Evolutionary conservation across 2,329 filamentous ascomycete species (phyloP).

Genomic region (Ceratocystis variospora): DNA sequence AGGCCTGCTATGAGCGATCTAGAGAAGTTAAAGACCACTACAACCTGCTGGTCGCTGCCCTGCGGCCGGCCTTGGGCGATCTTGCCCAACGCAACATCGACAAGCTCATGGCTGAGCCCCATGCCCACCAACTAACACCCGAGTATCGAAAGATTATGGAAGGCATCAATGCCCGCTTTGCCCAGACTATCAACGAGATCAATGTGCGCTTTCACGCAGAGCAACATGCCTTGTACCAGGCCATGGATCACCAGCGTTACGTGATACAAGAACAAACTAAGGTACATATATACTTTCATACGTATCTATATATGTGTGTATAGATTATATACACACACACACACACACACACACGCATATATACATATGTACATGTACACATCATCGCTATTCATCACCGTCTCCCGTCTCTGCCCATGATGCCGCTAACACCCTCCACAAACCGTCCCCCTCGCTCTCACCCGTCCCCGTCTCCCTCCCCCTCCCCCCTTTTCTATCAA

Average conservation of each 20-base stretch:
- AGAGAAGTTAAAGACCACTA: slow-evolving; percentile 53
- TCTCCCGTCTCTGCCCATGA: too few relatives aligned
- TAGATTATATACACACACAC: neutral
- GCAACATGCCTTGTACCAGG: slow-evolving; percentile 11
- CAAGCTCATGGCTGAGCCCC: slow-evolving; percentile 40
- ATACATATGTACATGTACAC: too few relatives aligned
- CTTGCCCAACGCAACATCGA: slow-evolving; percentile 48
- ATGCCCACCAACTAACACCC: slow-evolving; percentile 38
- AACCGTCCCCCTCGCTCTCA: too few relatives aligned
- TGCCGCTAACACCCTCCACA: too few relatives aligned
- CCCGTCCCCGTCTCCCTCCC: too few relatives aligned
- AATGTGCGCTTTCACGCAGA: slow-evolving; percentile 20
- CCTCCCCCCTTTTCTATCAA: too few relatives aligned
- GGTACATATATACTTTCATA: slow-evolving; percentile 19
- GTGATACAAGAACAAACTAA: slow-evolving; percentile 20
- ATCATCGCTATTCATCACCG: too few relatives aligned
- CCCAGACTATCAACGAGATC: slow-evolving; percentile 21
- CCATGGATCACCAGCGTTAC: slow-evolving; percentile 18
- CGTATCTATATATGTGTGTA: neutral
- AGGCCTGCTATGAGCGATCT: slow-evolving; percentile 48
- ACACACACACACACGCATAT: too few relatives aligned
- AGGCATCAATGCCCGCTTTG: slow-evolving; percentile 36
- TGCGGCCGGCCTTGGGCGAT: slow-evolving; percentile 53
- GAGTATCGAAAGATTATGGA: slow-evolving; percentile 40
- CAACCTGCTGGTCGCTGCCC: slow-evolving; percentile 45